Evolutionary conservation across 2,329 filamentous ascomycete species (phyloP).

Genomic region (Thelonectria rubi): DNA sequence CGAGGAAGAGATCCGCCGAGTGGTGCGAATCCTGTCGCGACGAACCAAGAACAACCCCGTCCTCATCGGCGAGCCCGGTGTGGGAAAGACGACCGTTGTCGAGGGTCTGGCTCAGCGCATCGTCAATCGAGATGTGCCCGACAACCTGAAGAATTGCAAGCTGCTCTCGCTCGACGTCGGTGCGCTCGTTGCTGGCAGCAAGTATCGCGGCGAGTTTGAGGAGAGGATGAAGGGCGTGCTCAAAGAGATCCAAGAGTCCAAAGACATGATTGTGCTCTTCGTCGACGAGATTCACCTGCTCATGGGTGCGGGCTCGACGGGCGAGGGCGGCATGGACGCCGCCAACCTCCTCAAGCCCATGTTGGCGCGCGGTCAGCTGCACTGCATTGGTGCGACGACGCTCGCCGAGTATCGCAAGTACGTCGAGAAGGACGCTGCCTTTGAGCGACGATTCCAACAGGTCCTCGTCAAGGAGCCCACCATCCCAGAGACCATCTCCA

Average conservation of each 20-base stretch:
- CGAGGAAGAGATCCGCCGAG: slow-evolving; percentile 93
- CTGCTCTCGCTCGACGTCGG: slow-evolving; percentile 95
- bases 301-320: slow-evolving; percentile 95
- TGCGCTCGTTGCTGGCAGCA: slow-evolving; percentile 94
- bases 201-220: slow-evolving; percentile 98
- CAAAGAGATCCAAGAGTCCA: slow-evolving; percentile 94
- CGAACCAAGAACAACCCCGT: slow-evolving; percentile 99
- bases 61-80: slow-evolving; percentile 96
- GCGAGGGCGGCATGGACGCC: slow-evolving; percentile 98
- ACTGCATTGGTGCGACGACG: slow-evolving; percentile 98
- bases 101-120: slow-evolving; percentile 96
- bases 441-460: slow-evolving; percentile 98
- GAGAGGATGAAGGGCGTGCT: slow-evolving; percentile 99
- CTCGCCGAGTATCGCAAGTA: slow-evolving; percentile 97
- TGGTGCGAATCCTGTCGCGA: slow-evolving; percentile 89
- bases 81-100: slow-evolving; percentile 97
- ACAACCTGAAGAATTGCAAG: slow-evolving; percentile 93
- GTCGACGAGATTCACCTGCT: slow-evolving; percentile 98
- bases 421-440: slow-evolving; percentile 97
- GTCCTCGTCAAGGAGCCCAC: slow-evolving; percentile 95
- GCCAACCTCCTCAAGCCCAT: slow-evolving; percentile 98
- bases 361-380: slow-evolving; percentile 93
- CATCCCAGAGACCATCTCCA: slow-evolving; percentile 91
- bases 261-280: slow-evolving; percentile 97
- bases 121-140: slow-evolving; percentile 94